Evolutionary conservation across 192 early-diverging fungal genomes (phyloP), one percentile per base, ranked within the genome.

Genomic region (Allomyces macrogynus): DNA sequence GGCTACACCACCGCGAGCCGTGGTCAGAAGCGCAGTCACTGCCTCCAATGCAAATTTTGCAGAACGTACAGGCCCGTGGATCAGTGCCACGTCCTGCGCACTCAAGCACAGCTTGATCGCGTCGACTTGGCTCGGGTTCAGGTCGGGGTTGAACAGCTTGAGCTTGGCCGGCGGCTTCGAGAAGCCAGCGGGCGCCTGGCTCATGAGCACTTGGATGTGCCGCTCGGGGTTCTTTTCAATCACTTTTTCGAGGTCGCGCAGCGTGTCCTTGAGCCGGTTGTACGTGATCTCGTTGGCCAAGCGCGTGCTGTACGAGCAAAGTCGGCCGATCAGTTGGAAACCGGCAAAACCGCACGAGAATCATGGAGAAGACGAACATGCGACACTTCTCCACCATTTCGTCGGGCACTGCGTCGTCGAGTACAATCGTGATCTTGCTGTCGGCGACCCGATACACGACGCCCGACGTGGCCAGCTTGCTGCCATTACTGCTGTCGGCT

Each of bases 21-120:
- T 40, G 32, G 32, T 40, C 32, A 40, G 32, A 40, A 0, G 32
- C 32, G 32, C 7, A 8, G 7, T 40, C 32, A 8, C 7, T 2
- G 8, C 7, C 32, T 40, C 32, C 32, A 40, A 40, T 8, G 3
- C 5, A 7, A 23, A 1, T n/a, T n/a, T 23, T 62, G 11, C 4
- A 44, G 62, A 66, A 61, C 86, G 87, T n/a, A 88, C 88, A 24
- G 90, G 90, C 24, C 91, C 89, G 66, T 93, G 91, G 42, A 91
- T 78, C 61, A 93, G 73, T 4, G 86, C 83, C 4, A 91, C 67
- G 9, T 89, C 81, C 23, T 80, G 67, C 0, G 87, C 78, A 0
- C 67, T 70, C 23, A 89, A 67, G 0, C 83, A 81, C 64, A 81
- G 76, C 20, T 66, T 66, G 3, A 93, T 83, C 0, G 89, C 91